Evolutionary conservation across 2,329 filamentous ascomycete species (phyloP), one percentile per base, ranked within the genome.

Genomic region (Zymoseptoria brevis): DNA sequence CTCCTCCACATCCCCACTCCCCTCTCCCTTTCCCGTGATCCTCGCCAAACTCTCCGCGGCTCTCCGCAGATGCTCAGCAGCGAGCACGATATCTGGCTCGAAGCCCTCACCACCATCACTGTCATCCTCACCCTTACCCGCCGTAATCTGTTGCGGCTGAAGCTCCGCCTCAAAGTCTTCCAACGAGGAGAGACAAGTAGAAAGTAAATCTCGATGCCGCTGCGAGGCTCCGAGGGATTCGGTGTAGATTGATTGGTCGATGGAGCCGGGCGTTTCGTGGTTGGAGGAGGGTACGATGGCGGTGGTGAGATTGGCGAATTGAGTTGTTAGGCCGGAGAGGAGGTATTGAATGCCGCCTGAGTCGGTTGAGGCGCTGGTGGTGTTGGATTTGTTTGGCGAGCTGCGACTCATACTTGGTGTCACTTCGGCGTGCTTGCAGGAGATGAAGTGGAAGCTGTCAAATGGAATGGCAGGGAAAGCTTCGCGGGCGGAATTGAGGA

Each of bases 201-300:
- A 81, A 53, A 99, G 81, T 56, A 96, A 85, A 72, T 90, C 83
- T 55, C 88, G 83, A 77, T 99, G 94, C 60, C 94, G 87, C 74
- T 93, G 90, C 19, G 90, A 96, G 45, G 96, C 92, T 58, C 92
- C 92, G 3, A 96, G 82, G 4, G 94, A 87, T 68, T 96, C 89
- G 13, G 35, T 45, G 16, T 45, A 45, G 35, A 45, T 45, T 7
- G 35, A 16, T 45, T 45, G 35, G 16, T 45, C 35, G 35, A 45
- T n/a, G 5, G 13, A n/a, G 21, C 21, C 21, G 21, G 21, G 21
- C 21, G 21, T 4, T 22, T 4, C 21, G 2, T 22, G 21, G 21
- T 22, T 22, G 21, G 21, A 45, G 35, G 13, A 13, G 13, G 35
- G 35, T 4, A 45, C 69, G 5, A 77, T 60, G 6, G 72, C 68